Evolutionary conservation across 78 protist genomes (phyloP).

Genomic region (Dictyostelium citrinum): DNA sequence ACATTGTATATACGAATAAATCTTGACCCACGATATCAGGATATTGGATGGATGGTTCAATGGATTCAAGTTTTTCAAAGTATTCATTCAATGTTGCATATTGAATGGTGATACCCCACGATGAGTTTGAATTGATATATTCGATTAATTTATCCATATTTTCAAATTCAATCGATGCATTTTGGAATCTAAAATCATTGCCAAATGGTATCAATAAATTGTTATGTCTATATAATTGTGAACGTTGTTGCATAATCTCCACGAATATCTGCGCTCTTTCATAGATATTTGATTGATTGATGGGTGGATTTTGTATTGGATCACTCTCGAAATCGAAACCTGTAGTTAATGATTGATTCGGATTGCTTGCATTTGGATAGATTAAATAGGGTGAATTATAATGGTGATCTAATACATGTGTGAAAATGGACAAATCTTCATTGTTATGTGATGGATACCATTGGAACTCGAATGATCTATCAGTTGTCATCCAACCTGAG

Average conservation of each 20-base stretch:
- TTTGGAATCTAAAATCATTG: slow-evolving; percentile 59
- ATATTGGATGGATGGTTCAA: neutral
- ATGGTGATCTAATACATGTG: slow-evolving; percentile 60
- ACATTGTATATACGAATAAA: slow-evolving; percentile 16
- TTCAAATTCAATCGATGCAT: slow-evolving; percentile 28
- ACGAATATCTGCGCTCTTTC: slow-evolving; percentile 54
- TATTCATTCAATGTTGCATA: slow-evolving; percentile 35
- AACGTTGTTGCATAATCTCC: slow-evolving; percentile 34
- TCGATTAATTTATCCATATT: slow-evolving; percentile 75
- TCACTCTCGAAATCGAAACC: slow-evolving; percentile 65
- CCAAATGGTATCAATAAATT: slow-evolving; percentile 72
- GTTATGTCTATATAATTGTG: slow-evolving; percentile 24
- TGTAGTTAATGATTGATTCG: slow-evolving; percentile 26
- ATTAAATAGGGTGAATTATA: slow-evolving; percentile 47
- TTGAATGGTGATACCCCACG: neutral
- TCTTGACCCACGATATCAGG: neutral
- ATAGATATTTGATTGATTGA: slow-evolving; percentile 32
- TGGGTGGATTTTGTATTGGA: slow-evolving; percentile 22
- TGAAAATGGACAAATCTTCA: neutral
- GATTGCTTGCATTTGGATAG: slow-evolving; percentile 39
- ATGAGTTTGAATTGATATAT: slow-evolving; percentile 36
- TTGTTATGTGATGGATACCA: slow-evolving; percentile 58
- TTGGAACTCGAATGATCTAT: slow-evolving; percentile 22
- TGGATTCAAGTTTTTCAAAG: slow-evolving; percentile 19
- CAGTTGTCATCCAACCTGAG: slow-evolving; percentile 9